A percentile compares a stretch with the other conserved stretches of the same genome.
phyloP scores from a whole-genome alignment of 257 asterid species.

The Nyctanthes arbortristis region DNA sequence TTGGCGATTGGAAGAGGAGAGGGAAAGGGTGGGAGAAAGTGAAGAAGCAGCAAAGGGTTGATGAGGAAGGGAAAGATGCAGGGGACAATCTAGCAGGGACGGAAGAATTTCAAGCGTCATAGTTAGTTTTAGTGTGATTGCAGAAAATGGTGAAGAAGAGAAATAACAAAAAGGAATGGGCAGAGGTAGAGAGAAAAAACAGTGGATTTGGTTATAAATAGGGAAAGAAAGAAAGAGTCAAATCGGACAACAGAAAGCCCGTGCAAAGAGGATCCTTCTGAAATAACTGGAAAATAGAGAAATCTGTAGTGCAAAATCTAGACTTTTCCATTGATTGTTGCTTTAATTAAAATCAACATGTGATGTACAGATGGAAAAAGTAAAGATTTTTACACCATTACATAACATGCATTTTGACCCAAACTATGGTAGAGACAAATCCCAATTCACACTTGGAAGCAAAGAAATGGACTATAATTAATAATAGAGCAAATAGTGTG shows the following conservation, averaged over 20 bases:
- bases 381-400: neutral
- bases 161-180: conserved; percentile 4
- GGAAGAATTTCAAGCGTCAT: conserved; percentile 49
- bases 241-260: conserved; percentile 42
- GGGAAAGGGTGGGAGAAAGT: conserved; percentile 13
- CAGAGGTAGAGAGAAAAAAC: conserved; percentile 25
- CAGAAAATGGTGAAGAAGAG: conserved; percentile 23
- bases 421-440: too few species aligned
- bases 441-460: too few species aligned
- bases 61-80: conserved; percentile 31
- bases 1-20: conserved; percentile 18
- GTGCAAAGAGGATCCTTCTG: conserved; percentile 45
- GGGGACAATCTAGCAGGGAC: conserved; percentile 36
- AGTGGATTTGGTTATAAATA: conserved; percentile 29
- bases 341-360: conserved; percentile 46
- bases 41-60: conserved; percentile 29
- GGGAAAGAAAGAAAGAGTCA: conserved; percentile 32
- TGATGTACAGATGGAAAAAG: conserved; percentile 41
- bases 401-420: neutral
- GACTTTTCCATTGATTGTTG: conserved; percentile 29
- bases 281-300: conserved; percentile 27
- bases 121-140: conserved; percentile 8
- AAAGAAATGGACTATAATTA: too few species aligned
- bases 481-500: too few species aligned
- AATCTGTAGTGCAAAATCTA: conserved; percentile 22